phyloP scores from a whole-genome alignment of 2,329 filamentous ascomycete genomes.

The Lithohypha guttulata region DNA sequence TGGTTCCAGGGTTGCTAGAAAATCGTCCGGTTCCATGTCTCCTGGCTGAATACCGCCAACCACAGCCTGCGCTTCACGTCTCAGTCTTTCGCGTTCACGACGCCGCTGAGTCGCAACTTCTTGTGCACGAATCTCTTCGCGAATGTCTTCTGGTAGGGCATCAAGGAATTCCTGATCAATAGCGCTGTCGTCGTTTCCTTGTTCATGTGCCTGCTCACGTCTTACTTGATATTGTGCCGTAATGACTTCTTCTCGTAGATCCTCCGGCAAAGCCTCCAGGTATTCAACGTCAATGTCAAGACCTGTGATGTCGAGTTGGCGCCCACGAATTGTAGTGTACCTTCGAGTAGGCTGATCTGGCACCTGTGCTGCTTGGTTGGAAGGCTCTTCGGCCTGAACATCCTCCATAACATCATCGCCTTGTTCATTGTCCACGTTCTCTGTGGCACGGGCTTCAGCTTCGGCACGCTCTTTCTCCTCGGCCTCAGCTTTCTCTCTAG shows the following conservation, averaged over 20 bases:
- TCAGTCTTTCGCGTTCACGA: slow-evolving; percentile 70
- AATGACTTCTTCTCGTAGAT: slow-evolving; percentile 90
- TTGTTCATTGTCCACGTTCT: slow-evolving; percentile 25
- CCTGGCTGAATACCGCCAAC: slow-evolving; percentile 46
- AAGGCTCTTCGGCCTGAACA: slow-evolving; percentile 46
- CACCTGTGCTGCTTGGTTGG: slow-evolving; percentile 25
- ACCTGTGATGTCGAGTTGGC: slow-evolving; percentile 84
- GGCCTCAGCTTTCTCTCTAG: slow-evolving; percentile 39
- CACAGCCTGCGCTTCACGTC: slow-evolving; percentile 51
- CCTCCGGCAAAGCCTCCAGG: slow-evolving; percentile 91
- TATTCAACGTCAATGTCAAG: slow-evolving; percentile 92
- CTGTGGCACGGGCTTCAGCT: slow-evolving; percentile 33
- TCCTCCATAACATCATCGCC: slow-evolving; percentile 57
- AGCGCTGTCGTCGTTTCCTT: slow-evolving; percentile 27
- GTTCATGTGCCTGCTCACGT: slow-evolving; percentile 66
- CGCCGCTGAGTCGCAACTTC: slow-evolving; percentile 82
- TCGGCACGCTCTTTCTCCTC: slow-evolving; percentile 49
- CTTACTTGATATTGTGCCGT: slow-evolving; percentile 78
- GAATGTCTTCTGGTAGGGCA: slow-evolving; percentile 79
- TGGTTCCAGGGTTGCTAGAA: slow-evolving; percentile 80
- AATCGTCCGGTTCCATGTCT: slow-evolving; percentile 89
- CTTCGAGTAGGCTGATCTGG: slow-evolving; percentile 49
- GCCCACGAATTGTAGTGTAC: slow-evolving; percentile 72
- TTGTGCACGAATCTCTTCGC: slow-evolving; percentile 80
- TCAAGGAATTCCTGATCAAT: slow-evolving; percentile 65